phyloP scores from a whole-genome alignment of 1,139 yeast species.

The Komagataea norvegica region DNA sequence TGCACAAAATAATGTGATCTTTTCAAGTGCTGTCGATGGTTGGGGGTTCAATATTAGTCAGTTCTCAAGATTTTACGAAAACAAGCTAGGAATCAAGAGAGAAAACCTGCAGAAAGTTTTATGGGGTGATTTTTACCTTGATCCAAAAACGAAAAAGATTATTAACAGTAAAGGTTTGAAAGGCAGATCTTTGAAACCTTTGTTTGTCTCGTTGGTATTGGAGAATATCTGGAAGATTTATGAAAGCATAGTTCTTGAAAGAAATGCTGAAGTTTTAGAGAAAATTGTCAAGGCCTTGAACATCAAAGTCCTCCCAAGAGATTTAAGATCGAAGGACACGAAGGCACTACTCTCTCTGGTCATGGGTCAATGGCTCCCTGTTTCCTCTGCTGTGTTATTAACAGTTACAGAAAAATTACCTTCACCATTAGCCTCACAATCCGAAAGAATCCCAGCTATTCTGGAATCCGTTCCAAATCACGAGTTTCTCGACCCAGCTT shows the following conservation, averaged over 20 bases:
- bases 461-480: constrained; percentile 53
- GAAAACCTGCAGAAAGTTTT: constrained; percentile 76
- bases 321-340: constrained; percentile 73
- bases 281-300: constrained; percentile 71
- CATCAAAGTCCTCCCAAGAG: constrained; percentile 69
- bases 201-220: constrained; percentile 81
- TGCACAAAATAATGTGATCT: constrained; percentile 83
- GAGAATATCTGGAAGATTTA: constrained; percentile 94
- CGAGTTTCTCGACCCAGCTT: constrained; percentile 43
- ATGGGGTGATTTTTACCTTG: constrained; percentile 93
- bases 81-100: constrained; percentile 80
- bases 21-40: constrained; percentile 93
- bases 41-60: constrained; percentile 96
- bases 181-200: constrained; percentile 56
- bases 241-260: constrained; percentile 58
- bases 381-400: constrained; percentile 77
- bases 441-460: constrained; percentile 62
- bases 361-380: constrained; percentile 92
- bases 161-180: constrained; percentile 52
- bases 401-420: constrained; percentile 85
- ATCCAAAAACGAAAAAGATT: constrained; percentile 84
- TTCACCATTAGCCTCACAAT: constrained; percentile 75
- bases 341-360: constrained; percentile 59
- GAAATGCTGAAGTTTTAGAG: constrained; percentile 66
- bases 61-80: constrained; percentile 81